Percentiles rank a stretch among this genome's conserved stretches.
phyloP scores from a whole-genome alignment of 1,284 basidiomycete species.

The Cutaneotrichosporon mucoides region DNA sequence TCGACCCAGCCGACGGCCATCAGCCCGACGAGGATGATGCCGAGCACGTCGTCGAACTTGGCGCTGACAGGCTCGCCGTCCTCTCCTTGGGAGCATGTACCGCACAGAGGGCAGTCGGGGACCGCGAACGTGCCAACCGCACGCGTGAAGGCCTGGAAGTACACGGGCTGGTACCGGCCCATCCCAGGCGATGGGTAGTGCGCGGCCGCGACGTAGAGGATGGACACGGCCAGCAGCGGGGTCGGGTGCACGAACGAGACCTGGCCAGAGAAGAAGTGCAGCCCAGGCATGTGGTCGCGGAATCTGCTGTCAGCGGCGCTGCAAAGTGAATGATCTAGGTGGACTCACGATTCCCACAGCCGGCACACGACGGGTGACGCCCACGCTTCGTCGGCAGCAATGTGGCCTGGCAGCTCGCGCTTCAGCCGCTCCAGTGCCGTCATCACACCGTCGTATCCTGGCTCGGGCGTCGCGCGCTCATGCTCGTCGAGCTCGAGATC shows the following conservation, averaged over 20 bases:
- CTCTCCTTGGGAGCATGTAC: neutral
- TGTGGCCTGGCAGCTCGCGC: conserved; percentile 14
- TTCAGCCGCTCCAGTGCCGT: conserved; percentile 14
- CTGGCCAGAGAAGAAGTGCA: conserved; percentile 24
- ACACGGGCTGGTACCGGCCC: conserved; percentile 16
- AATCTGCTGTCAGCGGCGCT: conserved; percentile 9
- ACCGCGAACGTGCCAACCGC: conserved; percentile 17
- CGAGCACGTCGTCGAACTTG: conserved; percentile 23
- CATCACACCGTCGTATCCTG: conserved; percentile 8
- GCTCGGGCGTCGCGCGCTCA: neutral
- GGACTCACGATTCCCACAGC: conserved; percentile 22
- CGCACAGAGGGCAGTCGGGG: conserved; percentile 15
- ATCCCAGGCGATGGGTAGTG: conserved; percentile 18
- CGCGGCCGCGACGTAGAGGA: conserved; percentile 20
- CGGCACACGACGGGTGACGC: neutral
- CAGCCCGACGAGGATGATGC: conserved; percentile 21
- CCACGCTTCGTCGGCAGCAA: conserved; percentile 15
- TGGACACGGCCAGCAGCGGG: conserved; percentile 21
- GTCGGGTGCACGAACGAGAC: conserved; percentile 23
- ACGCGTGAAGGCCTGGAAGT: conserved; percentile 18
- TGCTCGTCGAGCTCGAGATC: conserved; percentile 7
- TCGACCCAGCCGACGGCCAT: conserved; percentile 26
- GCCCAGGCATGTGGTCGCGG: conserved; percentile 24
- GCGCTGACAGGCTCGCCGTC: conserved; percentile 8
- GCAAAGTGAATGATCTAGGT: no score